Conservation (phyloP, 2,329 filamentous ascomycete species). For the Aureobasidium sp. region DNA sequence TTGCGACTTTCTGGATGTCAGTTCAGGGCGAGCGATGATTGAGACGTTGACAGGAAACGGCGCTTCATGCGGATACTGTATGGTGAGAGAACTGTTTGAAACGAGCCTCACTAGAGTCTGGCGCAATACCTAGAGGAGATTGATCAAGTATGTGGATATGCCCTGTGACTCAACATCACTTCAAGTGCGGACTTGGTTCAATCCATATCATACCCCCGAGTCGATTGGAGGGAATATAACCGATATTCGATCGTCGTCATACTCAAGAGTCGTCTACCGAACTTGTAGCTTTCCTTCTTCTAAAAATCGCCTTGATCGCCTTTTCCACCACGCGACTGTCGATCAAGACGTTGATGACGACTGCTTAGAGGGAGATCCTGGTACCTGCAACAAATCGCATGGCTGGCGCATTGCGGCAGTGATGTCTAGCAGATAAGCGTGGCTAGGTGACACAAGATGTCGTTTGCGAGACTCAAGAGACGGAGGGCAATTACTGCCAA, state of each 20-base stretch:
- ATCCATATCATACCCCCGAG: neutral
- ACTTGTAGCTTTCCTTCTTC: neutral
- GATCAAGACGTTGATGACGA: slow-evolving; percentile 14
- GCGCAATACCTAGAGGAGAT: neutral
- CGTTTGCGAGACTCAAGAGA: neutral
- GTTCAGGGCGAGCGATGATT: neutral
- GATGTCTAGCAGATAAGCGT: neutral
- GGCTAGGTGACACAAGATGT: neutral
- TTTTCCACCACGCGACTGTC: slow-evolving; percentile 10
- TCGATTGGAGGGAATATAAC: neutral
- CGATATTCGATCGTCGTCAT: slow-evolving; percentile 9
- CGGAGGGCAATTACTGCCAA: neutral
- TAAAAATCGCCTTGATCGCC: slow-evolving; percentile 12
- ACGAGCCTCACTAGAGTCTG: neutral
- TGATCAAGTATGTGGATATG: neutral
- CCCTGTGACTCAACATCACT: neutral
- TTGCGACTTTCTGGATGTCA: no score
- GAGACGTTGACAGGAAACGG: slow-evolving; percentile 9
- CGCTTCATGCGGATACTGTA: neutral
- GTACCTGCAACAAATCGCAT: slow-evolving; percentile 12
- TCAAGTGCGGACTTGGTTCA: neutral
- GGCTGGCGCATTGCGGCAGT: slow-evolving; percentile 6
- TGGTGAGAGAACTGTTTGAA: neutral
- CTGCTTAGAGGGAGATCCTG: neutral
- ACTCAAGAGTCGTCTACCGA: neutral